Evolutionary conservation across 1,139 yeast genomes (phyloP).

Genomic region (Candida frijolesensis): DNA sequence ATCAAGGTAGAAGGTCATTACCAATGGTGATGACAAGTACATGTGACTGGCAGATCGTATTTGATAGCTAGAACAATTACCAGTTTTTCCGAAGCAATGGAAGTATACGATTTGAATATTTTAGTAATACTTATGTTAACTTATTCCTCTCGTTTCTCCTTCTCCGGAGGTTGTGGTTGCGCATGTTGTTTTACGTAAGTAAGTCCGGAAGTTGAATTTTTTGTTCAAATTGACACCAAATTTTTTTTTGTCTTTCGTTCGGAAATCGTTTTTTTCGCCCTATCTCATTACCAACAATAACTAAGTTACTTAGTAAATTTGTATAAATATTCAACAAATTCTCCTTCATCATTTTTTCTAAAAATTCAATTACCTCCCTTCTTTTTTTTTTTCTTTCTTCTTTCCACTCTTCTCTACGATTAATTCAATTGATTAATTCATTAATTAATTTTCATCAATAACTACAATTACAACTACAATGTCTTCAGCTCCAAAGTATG

Average conservation of each 20-base stretch:
- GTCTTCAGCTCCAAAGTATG: slow-evolving; percentile 48
- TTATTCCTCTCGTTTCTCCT: neutral
- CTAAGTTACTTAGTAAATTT: neutral
- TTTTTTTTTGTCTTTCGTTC: neutral
- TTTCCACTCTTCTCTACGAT: slow-evolving; percentile 5
- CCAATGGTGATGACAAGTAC: neutral
- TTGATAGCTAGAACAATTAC: too few species aligned
- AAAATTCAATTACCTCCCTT: slow-evolving; percentile 2
- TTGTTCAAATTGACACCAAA: slow-evolving; percentile 1
- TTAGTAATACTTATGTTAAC: too few species aligned
- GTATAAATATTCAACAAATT: slow-evolving; percentile 14
- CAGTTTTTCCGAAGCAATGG: too few species aligned
- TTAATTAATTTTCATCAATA: neutral
- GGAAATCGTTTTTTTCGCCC: slow-evolving; percentile 1
- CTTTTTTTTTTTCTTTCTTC: slow-evolving; percentile 2
- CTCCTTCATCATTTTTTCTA: slow-evolving; percentile 4
- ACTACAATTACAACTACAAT: slow-evolving; percentile 8
- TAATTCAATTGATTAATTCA: slow-evolving; percentile 2
- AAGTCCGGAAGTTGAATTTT: slow-evolving; percentile 5
- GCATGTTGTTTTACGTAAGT: neutral
- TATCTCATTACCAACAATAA: too few species aligned
- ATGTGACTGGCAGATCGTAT: too few species aligned
- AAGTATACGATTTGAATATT: too few species aligned
- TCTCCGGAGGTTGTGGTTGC: neutral
- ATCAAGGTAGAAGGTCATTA: neutral